These are phyloP conservation scores for Monosporascus sp. DNA, from an alignment of 2,329 filamentous ascomycete genomes.

Conservation along the genomic window DNA sequence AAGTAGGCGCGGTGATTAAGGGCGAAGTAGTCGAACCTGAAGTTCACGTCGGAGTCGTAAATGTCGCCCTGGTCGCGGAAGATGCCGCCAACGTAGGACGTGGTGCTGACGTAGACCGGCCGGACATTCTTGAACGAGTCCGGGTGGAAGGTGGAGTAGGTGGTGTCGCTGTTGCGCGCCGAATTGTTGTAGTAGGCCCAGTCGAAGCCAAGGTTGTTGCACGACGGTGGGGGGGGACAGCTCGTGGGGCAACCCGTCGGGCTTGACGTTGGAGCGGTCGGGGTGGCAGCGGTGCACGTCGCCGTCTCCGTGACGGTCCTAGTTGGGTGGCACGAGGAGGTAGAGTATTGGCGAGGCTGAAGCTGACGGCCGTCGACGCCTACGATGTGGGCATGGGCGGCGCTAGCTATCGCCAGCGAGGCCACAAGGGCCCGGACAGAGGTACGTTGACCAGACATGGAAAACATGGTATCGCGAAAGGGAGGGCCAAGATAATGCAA, in stretches of 20 bases:
- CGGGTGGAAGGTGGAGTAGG: conserved; percentile 14
- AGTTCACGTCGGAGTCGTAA: conserved; percentile 7
- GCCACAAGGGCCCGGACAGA: too few species aligned
- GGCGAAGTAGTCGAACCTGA: conserved; percentile 14
- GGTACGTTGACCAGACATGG: too few species aligned
- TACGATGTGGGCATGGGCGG: too few species aligned
- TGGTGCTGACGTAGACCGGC: conserved; percentile 8
- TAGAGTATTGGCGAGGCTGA: too few species aligned
- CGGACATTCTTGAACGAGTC: conserved; percentile 11
- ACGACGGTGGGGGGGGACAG: conserved; percentile 12
- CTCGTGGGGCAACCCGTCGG: conserved; percentile 5
- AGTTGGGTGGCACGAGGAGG: too few species aligned
- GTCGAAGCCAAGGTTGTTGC: conserved; percentile 15
- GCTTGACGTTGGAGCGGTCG: neutral
- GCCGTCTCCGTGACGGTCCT: too few species aligned
- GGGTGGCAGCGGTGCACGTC: too few species aligned
- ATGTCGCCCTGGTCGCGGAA: conserved; percentile 3
- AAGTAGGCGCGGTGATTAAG: conserved; percentile 21
- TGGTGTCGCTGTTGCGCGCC: conserved; percentile 11
- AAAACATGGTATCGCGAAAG: too few species aligned
- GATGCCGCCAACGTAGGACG: conserved; percentile 10
- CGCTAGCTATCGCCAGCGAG: too few species aligned
- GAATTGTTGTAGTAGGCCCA: conserved; percentile 19
- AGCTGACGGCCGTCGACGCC: too few species aligned
- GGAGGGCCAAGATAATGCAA: too few species aligned